These are phyloP conservation scores for Coniochaeta prunicola DNA, from an alignment of 2,329 filamentous ascomycete species.

Conservation along the genomic window DNA sequence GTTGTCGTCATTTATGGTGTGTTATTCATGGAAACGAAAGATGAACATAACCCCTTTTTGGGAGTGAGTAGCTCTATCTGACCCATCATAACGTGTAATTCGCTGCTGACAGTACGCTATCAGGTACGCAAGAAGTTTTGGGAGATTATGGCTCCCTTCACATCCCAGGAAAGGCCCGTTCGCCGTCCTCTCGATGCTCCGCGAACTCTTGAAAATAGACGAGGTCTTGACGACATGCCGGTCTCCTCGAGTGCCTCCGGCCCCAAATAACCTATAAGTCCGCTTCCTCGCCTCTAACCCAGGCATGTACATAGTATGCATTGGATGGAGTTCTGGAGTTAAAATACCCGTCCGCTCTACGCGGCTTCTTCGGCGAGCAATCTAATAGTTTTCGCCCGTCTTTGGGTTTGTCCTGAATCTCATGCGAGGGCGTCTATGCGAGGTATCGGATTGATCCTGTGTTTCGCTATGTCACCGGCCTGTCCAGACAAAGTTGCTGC, in stretches of 20 bases:
- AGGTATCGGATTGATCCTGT: not conserved
- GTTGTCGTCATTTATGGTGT: constrained; percentile 49
- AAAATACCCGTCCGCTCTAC: constrained; percentile 14
- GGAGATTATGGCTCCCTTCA: constrained; percentile 13
- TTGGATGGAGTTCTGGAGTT: constrained; percentile 23
- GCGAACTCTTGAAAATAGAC: not conserved
- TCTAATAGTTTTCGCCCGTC: not conserved
- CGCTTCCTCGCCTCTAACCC: not conserved
- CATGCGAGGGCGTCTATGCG: not conserved
- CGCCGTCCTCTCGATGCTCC: constrained; percentile 2
- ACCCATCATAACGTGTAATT: constrained; percentile 2
- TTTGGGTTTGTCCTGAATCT: constrained; percentile 11
- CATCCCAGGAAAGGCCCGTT: not conserved
- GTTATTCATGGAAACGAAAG: constrained; percentile 54
- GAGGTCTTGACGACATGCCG: not conserved
- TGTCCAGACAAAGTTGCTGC: constrained; percentile 51
- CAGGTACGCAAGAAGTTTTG: constrained; percentile 34
- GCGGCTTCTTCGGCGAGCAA: not conserved
- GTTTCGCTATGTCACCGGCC: constrained; percentile 17
- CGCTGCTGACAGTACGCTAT: not conserved
- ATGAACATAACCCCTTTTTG: constrained; percentile 39
- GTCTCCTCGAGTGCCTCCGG: not conserved
- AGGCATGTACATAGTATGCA: constrained; percentile 10
- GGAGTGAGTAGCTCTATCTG: constrained; percentile 28
- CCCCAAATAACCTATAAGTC: not conserved